phyloP scores from a whole-genome alignment of 305 asterid species.

The Fraxinus sp. region DNA sequence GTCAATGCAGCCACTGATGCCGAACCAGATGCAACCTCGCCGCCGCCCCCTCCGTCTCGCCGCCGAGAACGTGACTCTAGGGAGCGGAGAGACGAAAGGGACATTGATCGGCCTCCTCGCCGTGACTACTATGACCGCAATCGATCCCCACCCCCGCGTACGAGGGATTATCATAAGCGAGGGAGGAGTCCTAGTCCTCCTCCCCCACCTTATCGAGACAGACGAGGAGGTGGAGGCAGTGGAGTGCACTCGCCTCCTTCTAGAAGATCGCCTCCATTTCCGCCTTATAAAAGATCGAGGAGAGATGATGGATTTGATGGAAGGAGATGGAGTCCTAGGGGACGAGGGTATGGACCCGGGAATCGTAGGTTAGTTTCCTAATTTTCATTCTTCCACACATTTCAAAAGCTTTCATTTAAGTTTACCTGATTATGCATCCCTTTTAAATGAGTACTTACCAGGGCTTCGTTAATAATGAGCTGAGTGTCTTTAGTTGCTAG shows the following conservation, averaged over 20 bases:
- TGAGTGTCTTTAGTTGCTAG: background rate
- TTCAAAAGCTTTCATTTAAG: background rate
- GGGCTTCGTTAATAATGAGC: background rate
- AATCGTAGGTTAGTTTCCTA: constrained; percentile 66
- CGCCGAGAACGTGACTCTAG: constrained; percentile 69
- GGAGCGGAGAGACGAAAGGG: constrained; percentile 78
- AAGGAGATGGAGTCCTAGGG: constrained; percentile 87
- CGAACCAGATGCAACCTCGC: constrained; percentile 37
- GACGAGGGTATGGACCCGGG: constrained; percentile 67
- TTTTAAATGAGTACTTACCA: background rate
- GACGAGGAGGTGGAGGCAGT: constrained; percentile 56
- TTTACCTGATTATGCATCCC: background rate
- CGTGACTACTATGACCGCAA: constrained; percentile 73
- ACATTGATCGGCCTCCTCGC: constrained; percentile 65
- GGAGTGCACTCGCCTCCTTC: constrained; percentile 70
- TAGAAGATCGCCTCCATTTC: constrained; percentile 84
- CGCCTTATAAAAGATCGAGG: constrained; percentile 68
- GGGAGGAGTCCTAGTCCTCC: constrained; percentile 88
- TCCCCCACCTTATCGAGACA: constrained; percentile 73
- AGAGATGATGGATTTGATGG: constrained; percentile 77
- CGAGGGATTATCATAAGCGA: constrained; percentile 71
- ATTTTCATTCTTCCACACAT: constrained; percentile 6
- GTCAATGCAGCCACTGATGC: constrained; percentile 35
- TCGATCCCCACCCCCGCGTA: constrained; percentile 70
- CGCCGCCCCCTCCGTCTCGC: constrained; percentile 52